A percentile compares a stretch with the other conserved stretches of the same genome.
These are phyloP conservation scores for Quercus variabilis DNA, from an alignment of 306 rosid species.

Conservation along the genomic window DNA sequence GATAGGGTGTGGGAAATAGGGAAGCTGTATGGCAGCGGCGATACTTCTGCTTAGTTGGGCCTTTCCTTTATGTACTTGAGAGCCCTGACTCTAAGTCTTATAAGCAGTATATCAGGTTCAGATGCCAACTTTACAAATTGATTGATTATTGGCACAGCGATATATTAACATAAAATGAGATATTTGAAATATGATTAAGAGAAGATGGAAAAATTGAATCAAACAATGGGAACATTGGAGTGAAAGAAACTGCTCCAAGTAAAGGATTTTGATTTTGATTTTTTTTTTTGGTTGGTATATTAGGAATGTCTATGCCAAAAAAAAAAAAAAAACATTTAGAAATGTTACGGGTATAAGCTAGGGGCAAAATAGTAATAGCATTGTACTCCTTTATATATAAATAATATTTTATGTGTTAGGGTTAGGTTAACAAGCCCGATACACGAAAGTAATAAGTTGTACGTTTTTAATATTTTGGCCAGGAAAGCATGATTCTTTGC, in stretches of 20 bases:
- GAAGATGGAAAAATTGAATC: neutral
- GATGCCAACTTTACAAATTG: slow-evolving; percentile 22
- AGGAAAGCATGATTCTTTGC: neutral
- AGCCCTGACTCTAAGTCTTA: slow-evolving; percentile 80
- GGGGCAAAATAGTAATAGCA: too few relatives aligned
- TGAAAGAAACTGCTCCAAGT: neutral
- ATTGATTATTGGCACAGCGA: neutral
- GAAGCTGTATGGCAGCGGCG: slow-evolving; percentile 95
- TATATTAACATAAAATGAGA: slow-evolving; percentile 1
- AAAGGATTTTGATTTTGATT: neutral
- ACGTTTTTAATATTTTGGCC: neutral
- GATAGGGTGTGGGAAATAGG: slow-evolving; percentile 90
- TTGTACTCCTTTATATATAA: too few relatives aligned
- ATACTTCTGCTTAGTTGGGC: slow-evolving; percentile 85
- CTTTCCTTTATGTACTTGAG: slow-evolving; percentile 84
- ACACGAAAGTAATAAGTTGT: neutral
- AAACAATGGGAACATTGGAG: neutral
- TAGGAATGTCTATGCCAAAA: neutral
- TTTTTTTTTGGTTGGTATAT: neutral
- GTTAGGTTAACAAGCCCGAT: too few relatives aligned
- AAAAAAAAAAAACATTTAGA: neutral
- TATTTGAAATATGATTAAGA: neutral
- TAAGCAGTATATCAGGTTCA: slow-evolving; percentile 77
- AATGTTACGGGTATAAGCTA: too few relatives aligned
- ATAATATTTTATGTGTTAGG: too few relatives aligned